These are phyloP conservation scores for Suillus variegatus DNA, from an alignment of 768 basidiomycete genomes.

Conservation along the genomic window DNA sequence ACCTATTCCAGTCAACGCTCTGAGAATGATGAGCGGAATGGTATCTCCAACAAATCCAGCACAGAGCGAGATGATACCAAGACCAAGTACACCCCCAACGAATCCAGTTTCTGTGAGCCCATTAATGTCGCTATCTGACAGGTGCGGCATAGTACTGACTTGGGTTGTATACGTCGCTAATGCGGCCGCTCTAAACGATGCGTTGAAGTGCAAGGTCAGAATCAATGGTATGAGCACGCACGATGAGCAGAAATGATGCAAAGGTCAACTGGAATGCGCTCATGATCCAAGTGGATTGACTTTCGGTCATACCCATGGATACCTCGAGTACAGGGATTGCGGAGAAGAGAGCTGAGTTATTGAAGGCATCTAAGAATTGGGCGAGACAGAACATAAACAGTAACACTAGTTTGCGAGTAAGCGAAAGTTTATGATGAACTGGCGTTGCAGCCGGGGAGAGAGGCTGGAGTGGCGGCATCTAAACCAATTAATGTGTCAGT, in stretches of 20 bases:
- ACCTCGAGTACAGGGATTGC: slow-evolving; percentile 38
- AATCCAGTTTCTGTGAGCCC: slow-evolving; percentile 39
- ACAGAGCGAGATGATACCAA: slow-evolving; percentile 46
- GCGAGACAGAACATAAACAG: slow-evolving; percentile 41
- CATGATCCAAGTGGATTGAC: slow-evolving; percentile 41
- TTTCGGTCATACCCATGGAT: slow-evolving; percentile 21
- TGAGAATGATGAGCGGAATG: slow-evolving; percentile 49
- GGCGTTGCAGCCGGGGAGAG: slow-evolving; percentile 3
- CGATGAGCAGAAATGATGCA: slow-evolving; percentile 41
- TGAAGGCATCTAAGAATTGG: slow-evolving; percentile 46
- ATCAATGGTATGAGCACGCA: slow-evolving; percentile 20
- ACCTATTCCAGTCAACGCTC: slow-evolving; percentile 54
- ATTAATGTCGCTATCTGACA: neutral
- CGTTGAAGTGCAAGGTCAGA: neutral
- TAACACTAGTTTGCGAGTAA: slow-evolving; percentile 29
- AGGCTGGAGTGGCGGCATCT: slow-evolving; percentile 15
- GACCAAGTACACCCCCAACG: slow-evolving; percentile 37
- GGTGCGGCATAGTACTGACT: slow-evolving; percentile 27
- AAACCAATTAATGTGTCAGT: neutral
- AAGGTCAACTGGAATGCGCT: slow-evolving; percentile 45
- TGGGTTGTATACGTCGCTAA: slow-evolving; percentile 42
- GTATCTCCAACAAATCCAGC: slow-evolving; percentile 49
- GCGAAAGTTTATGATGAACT: slow-evolving; percentile 18
- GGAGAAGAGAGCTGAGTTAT: slow-evolving; percentile 41
- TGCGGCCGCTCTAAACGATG: slow-evolving; percentile 35